Conservation (phyloP, 73 alveolate genomes). For the Durusdinium trenchii region DNA sequence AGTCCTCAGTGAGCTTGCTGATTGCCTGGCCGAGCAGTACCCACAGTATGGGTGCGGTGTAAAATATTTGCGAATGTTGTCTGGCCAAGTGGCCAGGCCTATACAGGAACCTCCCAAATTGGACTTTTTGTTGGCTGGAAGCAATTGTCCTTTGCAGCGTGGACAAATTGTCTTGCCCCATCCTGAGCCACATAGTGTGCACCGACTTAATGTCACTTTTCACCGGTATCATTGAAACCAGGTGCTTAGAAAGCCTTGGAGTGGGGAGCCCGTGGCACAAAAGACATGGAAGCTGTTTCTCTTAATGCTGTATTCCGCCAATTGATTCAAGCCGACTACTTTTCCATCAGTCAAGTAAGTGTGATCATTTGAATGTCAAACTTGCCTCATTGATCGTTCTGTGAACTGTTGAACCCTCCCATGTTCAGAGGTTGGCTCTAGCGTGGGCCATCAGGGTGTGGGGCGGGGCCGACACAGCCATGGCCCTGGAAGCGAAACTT, state of each 20-base stretch:
- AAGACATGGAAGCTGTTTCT: background rate
- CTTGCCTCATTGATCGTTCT: background rate
- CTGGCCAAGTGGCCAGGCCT: background rate
- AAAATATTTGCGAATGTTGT: background rate
- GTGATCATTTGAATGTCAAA: background rate
- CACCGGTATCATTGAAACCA: too few species aligned
- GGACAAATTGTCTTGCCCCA: background rate
- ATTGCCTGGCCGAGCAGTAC: background rate
- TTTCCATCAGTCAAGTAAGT: background rate
- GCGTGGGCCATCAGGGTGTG: too few species aligned
- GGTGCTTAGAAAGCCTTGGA: background rate
- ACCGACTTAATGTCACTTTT: background rate
- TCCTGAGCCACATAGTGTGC: background rate
- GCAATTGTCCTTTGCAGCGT: background rate
- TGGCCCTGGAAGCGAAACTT: background rate
- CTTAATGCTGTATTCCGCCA: background rate
- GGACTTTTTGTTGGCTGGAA: background rate
- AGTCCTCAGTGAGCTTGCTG: background rate
- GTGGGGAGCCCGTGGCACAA: background rate
- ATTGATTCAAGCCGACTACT: background rate
- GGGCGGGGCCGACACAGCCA: too few species aligned
- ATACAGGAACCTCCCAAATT: background rate
- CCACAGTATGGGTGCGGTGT: background rate
- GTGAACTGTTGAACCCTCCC: background rate
- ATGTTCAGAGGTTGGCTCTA: background rate